A percentile compares a stretch with the other conserved stretches of the same genome.
Conservation (phyloP, 495 filamentous ascomycete species). For the Lasiosphaeris hirsuta region DNA sequence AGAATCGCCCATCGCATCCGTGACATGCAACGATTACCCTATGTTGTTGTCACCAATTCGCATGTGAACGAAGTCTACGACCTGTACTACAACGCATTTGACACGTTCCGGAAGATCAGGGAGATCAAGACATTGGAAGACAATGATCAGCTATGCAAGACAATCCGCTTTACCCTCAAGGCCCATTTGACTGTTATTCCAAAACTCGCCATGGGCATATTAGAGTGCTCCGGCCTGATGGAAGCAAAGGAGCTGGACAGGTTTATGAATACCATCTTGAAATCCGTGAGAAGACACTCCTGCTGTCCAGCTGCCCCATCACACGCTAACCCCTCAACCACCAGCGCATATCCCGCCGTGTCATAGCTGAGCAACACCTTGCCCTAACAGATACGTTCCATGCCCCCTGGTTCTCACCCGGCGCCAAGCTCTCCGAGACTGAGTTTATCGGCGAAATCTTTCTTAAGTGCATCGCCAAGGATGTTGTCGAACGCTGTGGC, state of each 20-base stretch:
- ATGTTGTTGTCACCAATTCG: conserved; percentile 91
- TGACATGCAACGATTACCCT: conserved; percentile 95
- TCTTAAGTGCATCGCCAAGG: conserved; percentile 85
- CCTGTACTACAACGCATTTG: conserved; percentile 93
- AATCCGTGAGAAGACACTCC: conserved; percentile 66
- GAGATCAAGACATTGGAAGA: conserved; percentile 85
- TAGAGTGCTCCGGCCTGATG: conserved; percentile 80
- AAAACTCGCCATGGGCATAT: conserved; percentile 85
- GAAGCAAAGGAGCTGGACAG: conserved; percentile 75
- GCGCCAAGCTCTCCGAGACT: conserved; percentile 66
- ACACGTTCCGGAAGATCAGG: conserved; percentile 74
- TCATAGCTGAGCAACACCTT: conserved; percentile 96
- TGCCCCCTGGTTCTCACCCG: conserved; percentile 85
- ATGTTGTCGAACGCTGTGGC: conserved; percentile 82
- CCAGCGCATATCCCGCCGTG: conserved; percentile 86
- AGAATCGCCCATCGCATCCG: conserved; percentile 90
- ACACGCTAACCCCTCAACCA: neutral
- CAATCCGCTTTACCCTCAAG: conserved; percentile 71
- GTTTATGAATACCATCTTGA: conserved; percentile 91
- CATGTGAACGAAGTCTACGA: conserved; percentile 95
- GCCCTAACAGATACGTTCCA: conserved; percentile 96
- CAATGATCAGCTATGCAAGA: conserved; percentile 83
- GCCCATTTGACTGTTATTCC: conserved; percentile 94
- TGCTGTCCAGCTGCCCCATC: neutral
- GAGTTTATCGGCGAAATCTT: conserved; percentile 97